These are phyloP conservation scores for Warburgia ugandensis DNA, from an alignment of 164 flowering plant species.

Conservation along the genomic window DNA sequence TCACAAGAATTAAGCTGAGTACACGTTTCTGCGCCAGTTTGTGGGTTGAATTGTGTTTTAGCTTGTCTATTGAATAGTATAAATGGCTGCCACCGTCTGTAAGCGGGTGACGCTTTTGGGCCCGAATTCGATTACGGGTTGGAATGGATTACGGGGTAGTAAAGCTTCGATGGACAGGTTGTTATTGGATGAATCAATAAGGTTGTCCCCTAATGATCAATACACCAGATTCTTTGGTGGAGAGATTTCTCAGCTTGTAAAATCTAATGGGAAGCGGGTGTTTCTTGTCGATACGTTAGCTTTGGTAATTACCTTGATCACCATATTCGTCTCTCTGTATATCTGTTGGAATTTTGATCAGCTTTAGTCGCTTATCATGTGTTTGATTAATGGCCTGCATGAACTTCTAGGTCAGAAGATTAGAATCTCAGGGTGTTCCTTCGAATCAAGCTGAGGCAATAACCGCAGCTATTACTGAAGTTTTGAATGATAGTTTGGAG, in stretches of 20 bases:
- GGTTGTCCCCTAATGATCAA: too few relatives aligned
- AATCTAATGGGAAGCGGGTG: constrained; percentile 44
- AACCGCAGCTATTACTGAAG: constrained; percentile 66
- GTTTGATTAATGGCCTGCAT: background rate
- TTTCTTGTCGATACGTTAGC: constrained; percentile 77
- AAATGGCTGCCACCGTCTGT: background rate
- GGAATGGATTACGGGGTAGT: too few relatives aligned
- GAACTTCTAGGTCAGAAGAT: constrained; percentile 46
- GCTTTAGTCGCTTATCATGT: background rate
- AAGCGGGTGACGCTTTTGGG: background rate
- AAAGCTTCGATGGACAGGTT: too few relatives aligned
- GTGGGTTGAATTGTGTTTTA: too few relatives aligned
- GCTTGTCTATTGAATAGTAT: background rate
- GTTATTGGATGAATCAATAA: too few relatives aligned
- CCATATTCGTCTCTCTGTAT: background rate
- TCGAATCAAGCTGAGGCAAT: constrained; percentile 83
- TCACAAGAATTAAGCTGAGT: too few relatives aligned
- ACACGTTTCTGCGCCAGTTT: too few relatives aligned
- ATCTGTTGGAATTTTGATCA: constrained; percentile 1
- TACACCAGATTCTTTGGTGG: too few relatives aligned
- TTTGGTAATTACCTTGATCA: constrained; percentile 29
- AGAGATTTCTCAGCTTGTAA: constrained; percentile 42
- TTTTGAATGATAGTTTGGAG: constrained; percentile 70
- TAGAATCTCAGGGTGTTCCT: constrained; percentile 71
- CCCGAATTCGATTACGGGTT: too few relatives aligned